phyloP scores from a whole-genome alignment of 2,329 filamentous ascomycete species.

The Daldinia sp. region DNA sequence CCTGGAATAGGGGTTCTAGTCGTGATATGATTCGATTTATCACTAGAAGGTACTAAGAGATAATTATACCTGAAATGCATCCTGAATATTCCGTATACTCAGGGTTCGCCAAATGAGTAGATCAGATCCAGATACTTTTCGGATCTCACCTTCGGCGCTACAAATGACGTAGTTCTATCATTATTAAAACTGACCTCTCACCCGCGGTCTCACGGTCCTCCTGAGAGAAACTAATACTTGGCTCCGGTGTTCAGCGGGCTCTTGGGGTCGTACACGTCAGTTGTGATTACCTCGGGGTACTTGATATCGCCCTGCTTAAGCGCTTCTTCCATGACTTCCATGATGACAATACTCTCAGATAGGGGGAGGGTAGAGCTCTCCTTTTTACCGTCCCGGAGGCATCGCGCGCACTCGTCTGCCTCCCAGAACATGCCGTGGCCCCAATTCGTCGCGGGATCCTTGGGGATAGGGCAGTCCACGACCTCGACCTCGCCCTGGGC shows the following conservation, averaged over 20 bases:
- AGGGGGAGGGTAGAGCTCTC: constrained; percentile 76
- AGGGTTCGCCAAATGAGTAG: not conserved
- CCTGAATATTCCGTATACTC: not conserved
- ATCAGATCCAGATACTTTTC: not conserved
- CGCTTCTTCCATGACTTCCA: constrained; percentile 73
- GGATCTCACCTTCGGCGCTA: not conserved
- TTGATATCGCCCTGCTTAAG: constrained; percentile 61
- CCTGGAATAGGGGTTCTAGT: not conserved
- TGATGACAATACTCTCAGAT: constrained; percentile 83
- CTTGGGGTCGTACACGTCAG: constrained; percentile 65
- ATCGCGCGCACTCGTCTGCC: constrained; percentile 79
- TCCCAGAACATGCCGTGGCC: constrained; percentile 92
- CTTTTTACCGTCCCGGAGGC: constrained; percentile 77
- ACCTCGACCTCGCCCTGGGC: constrained; percentile 57
- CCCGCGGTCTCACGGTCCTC: not conserved
- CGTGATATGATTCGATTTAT: not conserved
- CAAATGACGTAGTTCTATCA: not conserved
- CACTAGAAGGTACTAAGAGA: too few species aligned
- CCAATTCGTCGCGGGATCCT: constrained; percentile 59
- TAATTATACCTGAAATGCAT: not conserved
- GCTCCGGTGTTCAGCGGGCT: constrained; percentile 69
- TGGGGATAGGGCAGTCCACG: constrained; percentile 62
- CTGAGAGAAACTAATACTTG: constrained; percentile 11
- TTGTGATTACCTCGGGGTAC: constrained; percentile 65
- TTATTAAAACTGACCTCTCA: not conserved